A percentile compares a stretch with the other conserved stretches of the same genome.
Conservation (phyloP, 257 asterid species). For the Eustoma russellianum region DNA sequence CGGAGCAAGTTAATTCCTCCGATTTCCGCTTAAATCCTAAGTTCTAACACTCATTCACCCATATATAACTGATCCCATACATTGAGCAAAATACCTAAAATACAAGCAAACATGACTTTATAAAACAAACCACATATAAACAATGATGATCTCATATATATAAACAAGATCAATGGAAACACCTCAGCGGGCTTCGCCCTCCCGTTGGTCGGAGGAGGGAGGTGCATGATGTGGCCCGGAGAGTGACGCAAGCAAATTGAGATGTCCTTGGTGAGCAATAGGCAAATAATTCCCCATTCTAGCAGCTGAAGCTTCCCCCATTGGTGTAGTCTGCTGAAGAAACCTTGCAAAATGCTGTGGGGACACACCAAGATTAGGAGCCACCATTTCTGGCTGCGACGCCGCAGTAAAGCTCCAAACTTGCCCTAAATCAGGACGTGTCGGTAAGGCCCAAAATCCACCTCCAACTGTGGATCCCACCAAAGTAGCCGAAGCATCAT, state of each 20-base stretch:
- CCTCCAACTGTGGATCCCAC: conserved; percentile 36
- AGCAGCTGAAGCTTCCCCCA: conserved; percentile 95
- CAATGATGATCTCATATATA: too few relatives aligned
- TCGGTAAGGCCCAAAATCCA: conserved; percentile 94
- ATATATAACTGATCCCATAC: conserved; percentile 5
- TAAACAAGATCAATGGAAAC: neutral
- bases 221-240: conserved; percentile 65
- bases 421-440: conserved; percentile 76
- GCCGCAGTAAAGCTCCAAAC: conserved; percentile 91
- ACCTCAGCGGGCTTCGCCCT: conserved; percentile 55
- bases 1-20: conserved; percentile 8
- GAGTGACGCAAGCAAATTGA: conserved; percentile 81
- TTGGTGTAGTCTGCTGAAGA: conserved; percentile 50
- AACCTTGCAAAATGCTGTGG: conserved; percentile 50
- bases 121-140: conserved; percentile 4
- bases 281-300: conserved; percentile 93
- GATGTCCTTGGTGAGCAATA: conserved; percentile 88
- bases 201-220: conserved; percentile 57
- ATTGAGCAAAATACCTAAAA: conserved; percentile 11
- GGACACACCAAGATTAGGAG: conserved; percentile 26
- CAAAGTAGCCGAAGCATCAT: conserved; percentile 34
- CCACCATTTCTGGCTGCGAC: conserved; percentile 54
- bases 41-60: conserved; percentile 10
- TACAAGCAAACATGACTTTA: conserved; percentile 11
- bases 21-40: neutral